These are phyloP conservation scores for Dactylonectria macrodidyma DNA, from an alignment of 2,329 filamentous ascomycete species.

Conservation along the genomic window DNA sequence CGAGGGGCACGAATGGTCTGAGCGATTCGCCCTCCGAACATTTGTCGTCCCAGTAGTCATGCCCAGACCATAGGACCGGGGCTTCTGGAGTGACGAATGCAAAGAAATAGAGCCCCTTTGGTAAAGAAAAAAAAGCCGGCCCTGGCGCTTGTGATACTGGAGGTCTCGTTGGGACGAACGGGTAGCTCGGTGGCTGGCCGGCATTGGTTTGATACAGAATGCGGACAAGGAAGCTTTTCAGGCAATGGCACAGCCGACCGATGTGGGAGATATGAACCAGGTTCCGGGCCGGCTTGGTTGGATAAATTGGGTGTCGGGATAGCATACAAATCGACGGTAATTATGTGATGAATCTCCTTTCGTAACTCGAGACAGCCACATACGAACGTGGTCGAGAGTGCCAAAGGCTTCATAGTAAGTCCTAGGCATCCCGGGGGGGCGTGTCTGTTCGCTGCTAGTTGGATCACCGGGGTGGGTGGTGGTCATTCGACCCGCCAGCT, in stretches of 20 bases:
- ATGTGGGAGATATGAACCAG: constrained; percentile 19
- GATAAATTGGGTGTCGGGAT: constrained; percentile 21
- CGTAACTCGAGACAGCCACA: constrained; percentile 3
- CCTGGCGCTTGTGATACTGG: constrained; percentile 9
- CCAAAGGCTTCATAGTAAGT: neutral
- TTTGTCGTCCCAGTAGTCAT: neutral
- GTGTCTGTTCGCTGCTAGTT: neutral
- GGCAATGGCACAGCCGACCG: constrained; percentile 22
- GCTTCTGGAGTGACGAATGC: neutral
- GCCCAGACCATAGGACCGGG: neutral
- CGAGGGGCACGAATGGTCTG: neutral
- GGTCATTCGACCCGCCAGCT: constrained; percentile 6
- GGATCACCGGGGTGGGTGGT: neutral
- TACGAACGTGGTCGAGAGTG: neutral
- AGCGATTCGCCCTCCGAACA: neutral
- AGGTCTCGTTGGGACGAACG: constrained; percentile 19
- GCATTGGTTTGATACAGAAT: constrained; percentile 24
- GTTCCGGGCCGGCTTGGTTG: constrained; percentile 19
- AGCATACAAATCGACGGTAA: neutral
- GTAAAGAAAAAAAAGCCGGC: neutral
- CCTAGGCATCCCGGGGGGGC: neutral
- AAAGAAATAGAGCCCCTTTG: neutral
- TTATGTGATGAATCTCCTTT: neutral
- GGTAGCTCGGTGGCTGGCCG: constrained; percentile 10
- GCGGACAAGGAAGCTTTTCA: constrained; percentile 22